Percentiles rank a stretch among this genome's conserved stretches.
These are phyloP conservation scores for Trypanosoma platydactyli DNA, from an alignment of 208 protist species.

Conservation along the genomic window DNA sequence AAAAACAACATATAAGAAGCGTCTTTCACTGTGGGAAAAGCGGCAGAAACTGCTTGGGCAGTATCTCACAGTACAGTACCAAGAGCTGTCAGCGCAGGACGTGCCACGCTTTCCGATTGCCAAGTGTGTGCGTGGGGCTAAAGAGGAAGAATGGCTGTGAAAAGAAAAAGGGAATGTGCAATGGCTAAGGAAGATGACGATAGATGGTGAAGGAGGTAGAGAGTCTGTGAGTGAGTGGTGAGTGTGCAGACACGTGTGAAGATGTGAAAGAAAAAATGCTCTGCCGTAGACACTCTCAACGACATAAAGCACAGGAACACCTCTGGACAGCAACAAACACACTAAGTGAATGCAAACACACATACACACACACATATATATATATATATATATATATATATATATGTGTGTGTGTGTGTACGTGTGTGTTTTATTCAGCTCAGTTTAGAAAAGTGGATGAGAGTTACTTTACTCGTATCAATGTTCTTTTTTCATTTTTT, in stretches of 20 bases:
- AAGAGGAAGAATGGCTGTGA: constrained; percentile 71
- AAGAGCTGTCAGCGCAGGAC: constrained; percentile 82
- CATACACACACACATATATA: too few species aligned
- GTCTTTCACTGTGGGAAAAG: constrained; percentile 61
- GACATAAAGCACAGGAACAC: too few species aligned
- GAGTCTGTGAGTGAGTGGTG: too few species aligned
- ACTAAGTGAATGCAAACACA: too few species aligned
- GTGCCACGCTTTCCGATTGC: constrained; percentile 89
- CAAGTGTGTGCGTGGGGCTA: constrained; percentile 71
- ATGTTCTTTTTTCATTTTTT: constrained; percentile 20
- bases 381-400: too few species aligned
- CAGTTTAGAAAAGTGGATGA: too few species aligned
- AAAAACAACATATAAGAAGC: constrained; percentile 57
- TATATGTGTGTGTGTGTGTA: neutral
- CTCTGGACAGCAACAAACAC: too few species aligned
- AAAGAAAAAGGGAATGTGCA: constrained; percentile 3
- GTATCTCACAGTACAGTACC: constrained; percentile 88
- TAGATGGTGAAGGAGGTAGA: neutral
- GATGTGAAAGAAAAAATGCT: too few species aligned
- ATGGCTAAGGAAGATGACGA: constrained; percentile 10
- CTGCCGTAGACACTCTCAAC: too few species aligned
- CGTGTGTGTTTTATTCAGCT: too few species aligned
- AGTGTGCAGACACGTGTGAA: too few species aligned
- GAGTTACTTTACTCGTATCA: constrained; percentile 1
- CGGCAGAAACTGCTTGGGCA: constrained; percentile 64